phyloP scores from a whole-genome alignment of 495 filamentous ascomycete species.

The Chaetomidium leptoderma region DNA sequence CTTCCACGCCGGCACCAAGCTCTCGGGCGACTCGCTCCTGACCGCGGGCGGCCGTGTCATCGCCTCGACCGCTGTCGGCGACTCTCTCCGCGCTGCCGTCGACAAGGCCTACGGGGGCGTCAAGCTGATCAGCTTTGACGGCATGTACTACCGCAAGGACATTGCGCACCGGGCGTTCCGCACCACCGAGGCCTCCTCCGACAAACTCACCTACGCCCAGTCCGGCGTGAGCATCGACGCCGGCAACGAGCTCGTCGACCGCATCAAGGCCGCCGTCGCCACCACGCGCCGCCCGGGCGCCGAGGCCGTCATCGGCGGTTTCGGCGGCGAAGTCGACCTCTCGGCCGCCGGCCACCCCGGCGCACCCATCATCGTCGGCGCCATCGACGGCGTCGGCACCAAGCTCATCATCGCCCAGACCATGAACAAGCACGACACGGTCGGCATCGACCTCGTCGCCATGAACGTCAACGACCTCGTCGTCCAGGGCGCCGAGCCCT shows the following conservation, averaged over 20 bases:
- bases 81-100: slow-evolving; percentile 71
- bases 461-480: slow-evolving; percentile 99
- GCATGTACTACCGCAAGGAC: slow-evolving; percentile 89
- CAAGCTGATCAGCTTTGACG: slow-evolving; percentile 72
- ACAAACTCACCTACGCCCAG: slow-evolving; percentile 81
- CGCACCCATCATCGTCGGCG: slow-evolving; percentile 76
- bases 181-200: slow-evolving; percentile 29
- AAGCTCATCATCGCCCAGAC: slow-evolving; percentile 92
- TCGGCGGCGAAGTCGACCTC: slow-evolving; percentile 86
- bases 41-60: slow-evolving; percentile 89
- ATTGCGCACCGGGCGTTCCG: slow-evolving; percentile 73
- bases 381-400: slow-evolving; percentile 94
- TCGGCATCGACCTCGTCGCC: slow-evolving; percentile 92
- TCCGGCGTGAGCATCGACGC: slow-evolving; percentile 90
- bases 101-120: slow-evolving; percentile 78
- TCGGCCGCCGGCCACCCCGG: slow-evolving; percentile 66
- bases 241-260: slow-evolving; percentile 83
- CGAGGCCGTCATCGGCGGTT: slow-evolving; percentile 88
- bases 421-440: slow-evolving; percentile 82
- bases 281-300: slow-evolving; percentile 80
- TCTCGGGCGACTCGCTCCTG: slow-evolving; percentile 56
- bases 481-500: slow-evolving; percentile 87
- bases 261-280: slow-evolving; percentile 77
- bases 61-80: slow-evolving; percentile 75
- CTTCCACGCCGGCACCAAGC: slow-evolving; percentile 89